Percentiles rank a stretch among this genome's conserved stretches.
These are phyloP conservation scores for Diatrype stigma DNA, from an alignment of 2,329 filamentous ascomycete genomes.

Conservation along the genomic window DNA sequence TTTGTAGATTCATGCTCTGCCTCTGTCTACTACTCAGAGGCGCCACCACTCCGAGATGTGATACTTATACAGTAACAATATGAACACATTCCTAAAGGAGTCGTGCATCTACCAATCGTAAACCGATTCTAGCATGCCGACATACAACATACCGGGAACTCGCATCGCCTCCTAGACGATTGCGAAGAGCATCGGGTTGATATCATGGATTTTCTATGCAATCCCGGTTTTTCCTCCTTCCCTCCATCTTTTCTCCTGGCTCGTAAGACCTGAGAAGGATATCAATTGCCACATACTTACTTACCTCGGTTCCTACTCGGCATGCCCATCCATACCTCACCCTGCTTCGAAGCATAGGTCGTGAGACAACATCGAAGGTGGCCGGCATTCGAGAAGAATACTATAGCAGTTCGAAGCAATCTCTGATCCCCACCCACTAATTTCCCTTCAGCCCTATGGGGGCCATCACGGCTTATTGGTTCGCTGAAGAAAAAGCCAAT, in stretches of 20 bases:
- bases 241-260: too few species aligned
- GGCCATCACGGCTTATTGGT: not conserved
- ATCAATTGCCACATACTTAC: too few species aligned
- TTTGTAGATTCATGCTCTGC: too few species aligned
- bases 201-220: too few species aligned
- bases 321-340: too few species aligned
- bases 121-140: not conserved
- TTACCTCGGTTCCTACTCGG: too few species aligned
- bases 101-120: not conserved
- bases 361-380: not conserved
- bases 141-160: not conserved
- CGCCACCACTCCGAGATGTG: not conserved
- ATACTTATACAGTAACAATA: not conserved
- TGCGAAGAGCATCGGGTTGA: too few species aligned
- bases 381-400: not conserved
- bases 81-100: not conserved
- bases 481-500: not conserved
- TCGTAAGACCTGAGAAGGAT: too few species aligned
- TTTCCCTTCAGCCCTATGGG: not conserved
- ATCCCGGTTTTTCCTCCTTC: too few species aligned
- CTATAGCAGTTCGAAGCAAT: not conserved
- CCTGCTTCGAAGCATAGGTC: too few species aligned
- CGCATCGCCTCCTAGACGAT: too few species aligned
- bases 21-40: not conserved
- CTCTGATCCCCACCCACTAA: not conserved